Evolutionary conservation across 495 filamentous ascomycete genomes (phyloP).

Genomic region (Daldinia loculata): DNA sequence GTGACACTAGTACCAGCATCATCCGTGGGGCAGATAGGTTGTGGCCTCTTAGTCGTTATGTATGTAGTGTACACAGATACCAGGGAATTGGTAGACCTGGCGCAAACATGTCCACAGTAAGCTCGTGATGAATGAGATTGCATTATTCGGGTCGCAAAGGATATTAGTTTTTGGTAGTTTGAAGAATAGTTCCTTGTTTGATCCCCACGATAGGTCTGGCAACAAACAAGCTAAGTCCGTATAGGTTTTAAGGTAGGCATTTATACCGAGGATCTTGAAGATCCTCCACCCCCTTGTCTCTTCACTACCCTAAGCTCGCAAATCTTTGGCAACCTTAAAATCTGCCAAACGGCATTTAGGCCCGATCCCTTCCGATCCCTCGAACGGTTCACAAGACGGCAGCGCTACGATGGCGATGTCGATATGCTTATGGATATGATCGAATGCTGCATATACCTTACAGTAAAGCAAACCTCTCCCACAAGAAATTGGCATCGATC

Average conservation of each 20-base stretch:
- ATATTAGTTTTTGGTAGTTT: conserved; percentile 1
- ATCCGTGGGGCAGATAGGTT: conserved; percentile 41
- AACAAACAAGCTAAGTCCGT: conserved; percentile 27
- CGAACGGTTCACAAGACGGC: conserved; percentile 24
- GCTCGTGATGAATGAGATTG: conserved; percentile 31
- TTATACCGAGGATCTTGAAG: conserved; percentile 37
- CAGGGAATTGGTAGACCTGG: conserved; percentile 34
- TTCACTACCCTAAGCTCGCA: conserved; percentile 25
- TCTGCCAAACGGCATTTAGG: conserved; percentile 26
- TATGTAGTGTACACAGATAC: conserved; percentile 35
- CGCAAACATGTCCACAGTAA: conserved; percentile 44
- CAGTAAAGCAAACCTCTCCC: conserved; percentile 34
- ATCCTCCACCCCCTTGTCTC: conserved; percentile 19
- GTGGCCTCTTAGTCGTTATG: conserved; percentile 28
- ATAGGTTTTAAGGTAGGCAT: conserved; percentile 4
- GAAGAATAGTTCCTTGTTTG: conserved; percentile 13
- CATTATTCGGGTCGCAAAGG: conserved; percentile 14
- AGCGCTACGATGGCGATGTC: conserved; percentile 24
- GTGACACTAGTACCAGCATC: conserved; percentile 31
- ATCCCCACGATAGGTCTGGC: not conserved
- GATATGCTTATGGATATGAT: conserved; percentile 37
- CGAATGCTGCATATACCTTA: conserved; percentile 36
- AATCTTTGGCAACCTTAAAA: conserved; percentile 19
- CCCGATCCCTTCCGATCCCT: conserved; percentile 28
- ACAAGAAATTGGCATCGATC: conserved; percentile 18